Percentiles rank a stretch among this genome's conserved stretches.
phyloP scores from a whole-genome alignment of 1,284 basidiomycete species.

The Puccinia sorghi region DNA sequence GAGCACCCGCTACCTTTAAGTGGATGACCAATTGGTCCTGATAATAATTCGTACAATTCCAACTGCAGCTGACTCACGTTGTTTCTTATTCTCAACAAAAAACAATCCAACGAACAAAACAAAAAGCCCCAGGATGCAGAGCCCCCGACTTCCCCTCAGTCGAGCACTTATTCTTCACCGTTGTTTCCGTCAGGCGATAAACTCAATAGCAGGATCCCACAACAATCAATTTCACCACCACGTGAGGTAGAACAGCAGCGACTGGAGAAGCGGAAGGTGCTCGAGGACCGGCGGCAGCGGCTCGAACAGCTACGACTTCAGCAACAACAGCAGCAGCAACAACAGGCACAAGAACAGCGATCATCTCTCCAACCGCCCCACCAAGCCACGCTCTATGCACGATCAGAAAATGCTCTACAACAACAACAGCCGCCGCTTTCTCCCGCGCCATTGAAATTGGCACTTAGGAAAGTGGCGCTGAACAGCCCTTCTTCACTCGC shows the following conservation, averaged over 20 bases:
- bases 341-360: neutral
- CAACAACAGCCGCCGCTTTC: neutral
- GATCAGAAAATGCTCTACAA: neutral
- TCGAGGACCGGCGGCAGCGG: neutral
- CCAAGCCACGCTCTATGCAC: neutral
- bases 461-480: slow-evolving; percentile 1
- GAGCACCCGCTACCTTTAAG: neutral
- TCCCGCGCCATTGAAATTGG: neutral
- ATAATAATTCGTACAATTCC: neutral
- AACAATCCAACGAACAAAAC: neutral
- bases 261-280: neutral
- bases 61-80: neutral
- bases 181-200: neutral
- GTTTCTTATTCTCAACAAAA: neutral
- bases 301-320: neutral
- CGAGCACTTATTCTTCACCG: neutral
- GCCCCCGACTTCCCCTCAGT: neutral
- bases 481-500: neutral
- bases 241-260: neutral
- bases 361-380: neutral
- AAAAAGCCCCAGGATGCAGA: too few relatives aligned
- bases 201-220: neutral
- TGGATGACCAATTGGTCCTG: neutral
- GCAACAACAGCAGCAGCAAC: too few relatives aligned
- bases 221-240: neutral